A percentile compares a stretch with the other conserved stretches of the same genome.
phyloP scores from a whole-genome alignment of 495 filamentous ascomycete genomes.

The Penicillium herquei region DNA sequence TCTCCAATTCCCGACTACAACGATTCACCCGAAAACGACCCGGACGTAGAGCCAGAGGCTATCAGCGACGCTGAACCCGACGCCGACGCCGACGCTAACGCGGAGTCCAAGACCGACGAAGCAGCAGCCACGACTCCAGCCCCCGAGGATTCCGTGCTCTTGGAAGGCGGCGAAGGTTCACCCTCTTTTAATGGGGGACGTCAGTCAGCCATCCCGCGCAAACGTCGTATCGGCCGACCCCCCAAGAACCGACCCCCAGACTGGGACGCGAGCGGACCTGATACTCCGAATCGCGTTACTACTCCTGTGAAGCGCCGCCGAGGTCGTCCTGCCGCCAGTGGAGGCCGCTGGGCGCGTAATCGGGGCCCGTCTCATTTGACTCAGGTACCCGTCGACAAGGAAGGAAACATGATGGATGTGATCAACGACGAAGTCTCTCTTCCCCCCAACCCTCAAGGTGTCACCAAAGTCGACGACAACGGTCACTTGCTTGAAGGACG shows the following conservation, averaged over 20 bases:
- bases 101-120: constrained; percentile 30
- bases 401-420: constrained; percentile 89
- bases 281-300: constrained; percentile 49
- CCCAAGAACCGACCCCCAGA: constrained; percentile 79
- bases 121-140: constrained; percentile 37
- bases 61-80: constrained; percentile 28
- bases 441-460: constrained; percentile 83
- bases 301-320: constrained; percentile 65
- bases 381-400: constrained; percentile 87
- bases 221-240: constrained; percentile 79
- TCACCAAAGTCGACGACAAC: constrained; percentile 86
- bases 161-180: constrained; percentile 29
- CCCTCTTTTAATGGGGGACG: constrained; percentile 33
- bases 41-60: constrained; percentile 27
- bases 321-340: constrained; percentile 66
- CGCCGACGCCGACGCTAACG: constrained; percentile 14
- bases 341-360: constrained; percentile 62
- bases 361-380: constrained; percentile 73
- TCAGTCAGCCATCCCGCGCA: constrained; percentile 60
- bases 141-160: constrained; percentile 35
- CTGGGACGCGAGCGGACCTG: constrained; percentile 63
- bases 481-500: constrained; percentile 77
- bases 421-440: constrained; percentile 87
- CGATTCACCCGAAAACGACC: constrained; percentile 30
- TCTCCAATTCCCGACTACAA: constrained; percentile 32